Evolutionary conservation across 1,284 basidiomycete species (phyloP).

Genomic region (Fomitopsis schrenkii): DNA sequence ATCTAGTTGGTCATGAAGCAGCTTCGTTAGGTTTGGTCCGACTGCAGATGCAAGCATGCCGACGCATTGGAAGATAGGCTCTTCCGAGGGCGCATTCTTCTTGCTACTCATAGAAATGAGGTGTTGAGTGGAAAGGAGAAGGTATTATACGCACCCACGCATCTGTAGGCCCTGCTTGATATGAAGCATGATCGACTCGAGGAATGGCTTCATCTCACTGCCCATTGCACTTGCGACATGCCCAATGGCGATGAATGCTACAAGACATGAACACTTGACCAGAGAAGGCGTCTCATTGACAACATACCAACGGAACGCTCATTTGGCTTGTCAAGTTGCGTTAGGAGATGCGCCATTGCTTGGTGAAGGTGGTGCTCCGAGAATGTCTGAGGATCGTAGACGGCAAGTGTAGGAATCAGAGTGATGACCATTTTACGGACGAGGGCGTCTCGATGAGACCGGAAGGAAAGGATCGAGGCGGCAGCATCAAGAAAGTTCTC

Average conservation of each 20-base stretch:
- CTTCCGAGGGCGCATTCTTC: conserved; percentile 92
- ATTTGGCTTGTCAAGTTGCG: conserved; percentile 86
- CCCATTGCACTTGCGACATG: conserved; percentile 91
- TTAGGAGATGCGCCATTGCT: conserved; percentile 87
- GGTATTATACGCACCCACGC: conserved; percentile 58
- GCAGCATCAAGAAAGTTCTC: conserved; percentile 88
- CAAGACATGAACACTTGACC: background rate
- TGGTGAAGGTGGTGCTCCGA: conserved; percentile 86
- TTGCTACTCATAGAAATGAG: conserved; percentile 46
- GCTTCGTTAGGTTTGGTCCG: conserved; percentile 92
- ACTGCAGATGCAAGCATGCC: conserved; percentile 96
- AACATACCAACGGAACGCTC: conserved; percentile 82
- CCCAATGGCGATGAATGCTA: conserved; percentile 95
- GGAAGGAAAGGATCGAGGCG: conserved; percentile 88
- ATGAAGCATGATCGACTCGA: conserved; percentile 88
- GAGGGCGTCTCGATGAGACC: conserved; percentile 81
- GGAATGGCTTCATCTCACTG: conserved; percentile 93
- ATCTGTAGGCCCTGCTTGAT: conserved; percentile 88
- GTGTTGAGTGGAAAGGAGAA: background rate
- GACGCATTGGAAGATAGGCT: conserved; percentile 96
- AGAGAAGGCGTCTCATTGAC: no score
- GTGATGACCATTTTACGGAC: conserved; percentile 93
- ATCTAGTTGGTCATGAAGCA: conserved; percentile 95
- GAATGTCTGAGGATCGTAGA: conserved; percentile 91
- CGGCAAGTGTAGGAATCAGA: conserved; percentile 90